Percentiles rank a stretch among this genome's conserved stretches.
Evolutionary conservation across 2,329 filamentous ascomycete genomes (phyloP).

Genomic region (Calonectria montana): DNA sequence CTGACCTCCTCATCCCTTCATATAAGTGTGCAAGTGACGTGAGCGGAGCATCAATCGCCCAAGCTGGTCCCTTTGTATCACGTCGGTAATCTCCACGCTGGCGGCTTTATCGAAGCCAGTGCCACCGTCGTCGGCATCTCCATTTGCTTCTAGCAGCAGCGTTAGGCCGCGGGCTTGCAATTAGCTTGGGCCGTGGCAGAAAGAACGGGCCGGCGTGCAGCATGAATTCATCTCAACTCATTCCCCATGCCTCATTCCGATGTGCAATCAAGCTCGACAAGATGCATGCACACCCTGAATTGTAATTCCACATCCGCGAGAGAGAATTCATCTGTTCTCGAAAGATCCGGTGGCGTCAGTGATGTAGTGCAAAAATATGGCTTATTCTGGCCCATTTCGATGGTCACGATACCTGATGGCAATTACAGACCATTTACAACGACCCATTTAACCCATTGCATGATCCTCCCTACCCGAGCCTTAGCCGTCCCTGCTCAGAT

Average conservation of each 20-base stretch:
- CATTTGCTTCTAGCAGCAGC: conserved; percentile 9
- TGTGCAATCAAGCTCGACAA: conserved; percentile 9
- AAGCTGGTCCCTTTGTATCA: not conserved
- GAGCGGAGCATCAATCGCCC: not conserved
- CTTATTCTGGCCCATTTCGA: not conserved
- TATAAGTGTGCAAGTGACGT: not conserved
- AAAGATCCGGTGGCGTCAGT: conserved; percentile 1
- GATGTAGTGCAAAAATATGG: not conserved
- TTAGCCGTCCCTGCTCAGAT: not conserved
- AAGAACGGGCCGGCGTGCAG: not conserved
- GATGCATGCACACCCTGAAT: not conserved
- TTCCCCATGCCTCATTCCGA: not conserved
- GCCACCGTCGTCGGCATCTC: conserved; percentile 3
- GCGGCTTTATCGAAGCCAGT: conserved; percentile 3
- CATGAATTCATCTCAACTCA: conserved; percentile 6
- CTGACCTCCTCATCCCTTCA: conserved; percentile 6
- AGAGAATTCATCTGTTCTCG: not conserved
- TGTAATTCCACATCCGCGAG: not conserved
- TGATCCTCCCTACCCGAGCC: not conserved
- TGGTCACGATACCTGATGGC: not conserved
- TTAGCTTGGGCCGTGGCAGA: not conserved
- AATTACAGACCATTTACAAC: not conserved
- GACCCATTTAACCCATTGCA: not conserved
- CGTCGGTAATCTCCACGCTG: conserved; percentile 3
- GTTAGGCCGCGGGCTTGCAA: not conserved